Base-by-base conservation (phyloP, 495 filamentous ascomycete genomes). In the Massariosphaeria phaeospora region DNA sequence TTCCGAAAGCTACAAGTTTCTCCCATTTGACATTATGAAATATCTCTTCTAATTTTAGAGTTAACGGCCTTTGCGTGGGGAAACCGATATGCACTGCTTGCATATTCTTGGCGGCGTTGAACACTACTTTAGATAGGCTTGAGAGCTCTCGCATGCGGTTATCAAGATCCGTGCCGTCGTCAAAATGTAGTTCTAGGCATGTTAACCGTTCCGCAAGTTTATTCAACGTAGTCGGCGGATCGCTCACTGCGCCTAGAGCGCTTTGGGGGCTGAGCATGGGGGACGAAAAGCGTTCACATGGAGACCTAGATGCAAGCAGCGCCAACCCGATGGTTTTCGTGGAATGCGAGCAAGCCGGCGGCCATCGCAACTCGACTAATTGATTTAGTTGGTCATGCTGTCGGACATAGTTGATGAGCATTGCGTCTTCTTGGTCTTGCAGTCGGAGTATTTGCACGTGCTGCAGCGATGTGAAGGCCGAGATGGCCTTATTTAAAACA, bases 31-130 rank as follows among this genome's bases (percentile, higher is more conserved):
- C 70, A 40, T 75, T 61, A 54, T 86, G 83, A 62, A 88, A 85
- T 12, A 88, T 69, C 0, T 73, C 68, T 41, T 85, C 80, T 0
- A 85, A 73, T 23, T 68, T 64, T 13, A 85, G 63, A 47, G 73
- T 72, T 1, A 88, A 63, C 3, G 84, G 83, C 5, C 69, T 55
- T 35, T 77, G 73, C 18, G 75, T 70, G 3, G 77, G 78, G 54
- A 86, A 88, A 4, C 83, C 82, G 15, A 88, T 72, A 54, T 86
- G 82, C 25, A 88, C 73, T n/a, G 79, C 72, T 48, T 78, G 73
- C 42, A 88, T 75, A 36, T 81, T 79, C 38, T 69, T 73, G 2
- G 84, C 81, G 15, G 79, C 75, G 4, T 59, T 57, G 53, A 86
- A 84, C 27, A 85, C 75, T 10, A 68, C 73, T 44, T 69, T 70